Percentiles rank a stretch among this genome's conserved stretches.
These are phyloP conservation scores for Bolboschoenus planiculmis DNA, from an alignment of 176 grass and related monocot species.

Conservation along the genomic window DNA sequence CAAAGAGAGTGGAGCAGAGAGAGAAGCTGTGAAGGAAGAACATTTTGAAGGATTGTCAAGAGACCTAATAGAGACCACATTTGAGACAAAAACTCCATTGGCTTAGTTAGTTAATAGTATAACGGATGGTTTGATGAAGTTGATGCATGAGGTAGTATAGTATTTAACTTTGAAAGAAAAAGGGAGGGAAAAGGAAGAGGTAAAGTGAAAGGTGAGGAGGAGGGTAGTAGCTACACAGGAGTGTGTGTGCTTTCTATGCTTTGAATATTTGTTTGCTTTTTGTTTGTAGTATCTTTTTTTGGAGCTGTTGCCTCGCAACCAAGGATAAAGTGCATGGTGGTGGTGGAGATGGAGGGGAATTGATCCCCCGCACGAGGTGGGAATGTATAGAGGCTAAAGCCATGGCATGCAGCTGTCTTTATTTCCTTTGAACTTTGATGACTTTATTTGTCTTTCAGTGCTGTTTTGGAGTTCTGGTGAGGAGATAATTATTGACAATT, in stretches of 20 bases:
- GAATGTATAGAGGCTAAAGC: neutral
- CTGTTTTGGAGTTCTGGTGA: neutral
- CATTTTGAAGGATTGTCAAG: constrained; percentile 94
- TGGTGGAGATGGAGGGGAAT: neutral
- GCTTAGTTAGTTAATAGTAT: neutral
- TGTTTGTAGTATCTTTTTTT: constrained; percentile 22
- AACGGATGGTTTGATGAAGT: neutral
- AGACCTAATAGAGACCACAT: constrained; percentile 98
- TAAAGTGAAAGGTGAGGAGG: constrained; percentile 32
- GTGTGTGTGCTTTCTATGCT: neutral
- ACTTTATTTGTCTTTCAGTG: neutral
- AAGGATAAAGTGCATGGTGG: neutral
- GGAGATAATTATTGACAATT: neutral
- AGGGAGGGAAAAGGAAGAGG: neutral
- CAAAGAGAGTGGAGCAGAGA: constrained; percentile 75
- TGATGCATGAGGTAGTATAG: neutral
- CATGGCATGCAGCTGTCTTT: constrained; percentile 12
- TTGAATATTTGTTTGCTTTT: constrained; percentile 23
- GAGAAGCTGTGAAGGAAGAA: constrained; percentile 85
- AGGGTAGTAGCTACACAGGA: constrained; percentile 2
- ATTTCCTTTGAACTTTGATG: neutral
- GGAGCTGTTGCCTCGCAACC: neutral
- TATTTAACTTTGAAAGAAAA: constrained; percentile 13
- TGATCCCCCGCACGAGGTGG: neutral
- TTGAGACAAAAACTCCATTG: constrained; percentile 86